Percentiles rank a stretch among this genome's conserved stretches.
Evolutionary conservation across 352 stramenopile genomes (phyloP).

Genomic region (Globisporangium orthogonon): DNA sequence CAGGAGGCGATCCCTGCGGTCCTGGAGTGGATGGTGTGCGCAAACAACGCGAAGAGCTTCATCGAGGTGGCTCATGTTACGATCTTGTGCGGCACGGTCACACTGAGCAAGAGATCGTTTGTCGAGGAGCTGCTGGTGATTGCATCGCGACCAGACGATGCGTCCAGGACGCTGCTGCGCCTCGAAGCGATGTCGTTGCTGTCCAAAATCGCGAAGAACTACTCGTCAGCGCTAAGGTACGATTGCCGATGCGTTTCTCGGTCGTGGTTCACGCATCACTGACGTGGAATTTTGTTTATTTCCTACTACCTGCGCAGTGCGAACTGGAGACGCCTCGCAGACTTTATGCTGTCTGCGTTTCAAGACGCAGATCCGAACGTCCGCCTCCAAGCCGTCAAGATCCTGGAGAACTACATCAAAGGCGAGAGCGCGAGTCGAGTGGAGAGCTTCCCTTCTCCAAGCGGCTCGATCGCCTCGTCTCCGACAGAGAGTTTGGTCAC

Average conservation of each 20-base stretch:
- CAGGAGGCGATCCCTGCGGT: conserved; percentile 54
- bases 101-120: conserved; percentile 57
- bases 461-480: neutral
- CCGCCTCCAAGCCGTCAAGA: conserved; percentile 82
- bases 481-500: neutral
- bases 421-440: conserved; percentile 28
- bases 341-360: conserved; percentile 80
- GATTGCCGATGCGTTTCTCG: neutral
- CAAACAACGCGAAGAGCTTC: conserved; percentile 31
- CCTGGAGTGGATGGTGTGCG: conserved; percentile 67
- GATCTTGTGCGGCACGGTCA: conserved; percentile 53
- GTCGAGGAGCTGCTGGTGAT: conserved; percentile 70
- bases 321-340: conserved; percentile 56
- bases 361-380: conserved; percentile 84
- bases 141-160: conserved; percentile 54
- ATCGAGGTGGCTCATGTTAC: conserved; percentile 53
- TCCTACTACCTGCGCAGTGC: conserved; percentile 12
- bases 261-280: no score
- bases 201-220: conserved; percentile 84
- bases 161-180: conserved; percentile 41
- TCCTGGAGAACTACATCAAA: conserved; percentile 87
- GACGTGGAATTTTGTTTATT: no score
- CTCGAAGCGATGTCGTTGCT: conserved; percentile 81
- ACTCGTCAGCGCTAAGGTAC: conserved; percentile 56
- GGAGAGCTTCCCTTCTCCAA: neutral